These are phyloP conservation scores for Volutella citrinella DNA, from an alignment of 2,329 filamentous ascomycete species.

Conservation along the genomic window DNA sequence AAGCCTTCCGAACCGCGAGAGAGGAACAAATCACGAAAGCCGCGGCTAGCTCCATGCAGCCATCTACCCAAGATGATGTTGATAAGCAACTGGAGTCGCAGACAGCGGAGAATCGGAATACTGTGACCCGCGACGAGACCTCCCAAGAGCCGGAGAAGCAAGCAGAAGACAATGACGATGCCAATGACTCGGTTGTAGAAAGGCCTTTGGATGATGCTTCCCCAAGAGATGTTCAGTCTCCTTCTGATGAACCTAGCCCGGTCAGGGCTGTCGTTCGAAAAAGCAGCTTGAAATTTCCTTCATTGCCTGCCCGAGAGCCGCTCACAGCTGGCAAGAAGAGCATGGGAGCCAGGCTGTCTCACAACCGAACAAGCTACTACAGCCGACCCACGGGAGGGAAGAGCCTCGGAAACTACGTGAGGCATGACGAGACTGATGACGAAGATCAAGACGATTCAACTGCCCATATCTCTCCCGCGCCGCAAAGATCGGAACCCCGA, in stretches of 20 bases:
- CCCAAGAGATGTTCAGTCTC: slow-evolving; percentile 52
- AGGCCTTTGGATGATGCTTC: not conserved
- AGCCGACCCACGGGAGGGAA: slow-evolving; percentile 71
- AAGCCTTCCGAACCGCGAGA: slow-evolving; percentile 41
- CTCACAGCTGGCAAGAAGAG: slow-evolving; percentile 79
- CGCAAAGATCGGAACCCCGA: no score
- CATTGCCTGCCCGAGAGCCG: slow-evolving; percentile 86
- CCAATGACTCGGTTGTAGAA: not conserved
- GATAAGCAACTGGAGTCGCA: slow-evolving; percentile 2
- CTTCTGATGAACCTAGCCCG: slow-evolving; percentile 70
- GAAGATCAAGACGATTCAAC: slow-evolving; percentile 43
- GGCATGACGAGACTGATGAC: slow-evolving; percentile 43
- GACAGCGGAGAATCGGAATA: slow-evolving; percentile 1
- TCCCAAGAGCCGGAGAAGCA: not conserved
- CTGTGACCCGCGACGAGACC: slow-evolving; percentile 1
- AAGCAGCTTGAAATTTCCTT: slow-evolving; percentile 92
- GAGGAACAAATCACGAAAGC: slow-evolving; percentile 39
- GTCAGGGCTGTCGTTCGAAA: slow-evolving; percentile 78
- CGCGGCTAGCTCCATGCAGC: slow-evolving; percentile 8
- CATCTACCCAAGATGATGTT: slow-evolving; percentile 7
- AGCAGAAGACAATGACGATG: not conserved
- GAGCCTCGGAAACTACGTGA: slow-evolving; percentile 56
- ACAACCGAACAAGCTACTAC: slow-evolving; percentile 70
- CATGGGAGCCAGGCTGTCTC: slow-evolving; percentile 70
- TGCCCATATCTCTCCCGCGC: no score